These are phyloP conservation scores for Polysphondylium violaceum DNA, from an alignment of 78 protist species.

Conservation along the genomic window DNA sequence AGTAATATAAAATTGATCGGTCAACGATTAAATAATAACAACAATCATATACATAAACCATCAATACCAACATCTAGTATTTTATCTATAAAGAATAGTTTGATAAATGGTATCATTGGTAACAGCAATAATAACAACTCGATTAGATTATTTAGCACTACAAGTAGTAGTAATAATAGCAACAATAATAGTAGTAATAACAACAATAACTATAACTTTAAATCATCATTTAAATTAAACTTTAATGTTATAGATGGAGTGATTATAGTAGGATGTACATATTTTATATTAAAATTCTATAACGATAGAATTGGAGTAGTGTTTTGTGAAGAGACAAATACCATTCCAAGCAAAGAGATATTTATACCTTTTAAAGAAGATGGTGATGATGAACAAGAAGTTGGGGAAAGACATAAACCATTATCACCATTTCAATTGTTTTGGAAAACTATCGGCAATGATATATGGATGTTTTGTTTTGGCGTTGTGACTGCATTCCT, in stretches of 20 bases:
- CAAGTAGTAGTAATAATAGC: not conserved
- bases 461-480: slow-evolving; percentile 33
- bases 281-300: slow-evolving; percentile 17
- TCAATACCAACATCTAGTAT: too few relatives aligned
- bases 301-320: slow-evolving; percentile 5
- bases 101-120: not conserved
- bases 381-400: not conserved
- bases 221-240: too few relatives aligned
- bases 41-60: too few relatives aligned
- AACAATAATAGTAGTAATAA: not conserved
- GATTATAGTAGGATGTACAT: not conserved
- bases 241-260: not conserved
- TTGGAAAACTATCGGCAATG: slow-evolving; percentile 30
- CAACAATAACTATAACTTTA: not conserved
- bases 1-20: too few relatives aligned
- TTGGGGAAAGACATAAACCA: not conserved
- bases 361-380: not conserved
- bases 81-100: too few relatives aligned
- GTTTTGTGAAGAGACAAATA: slow-evolving; percentile 9
- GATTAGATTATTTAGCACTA: too few relatives aligned
- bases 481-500: slow-evolving; percentile 58
- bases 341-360: not conserved
- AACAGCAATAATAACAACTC: not conserved
- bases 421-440: slow-evolving; percentile 12
- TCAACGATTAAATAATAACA: too few relatives aligned